Conservation (phyloP, 2,329 filamentous ascomycete species). For the Alternaria triticimaculans region DNA sequence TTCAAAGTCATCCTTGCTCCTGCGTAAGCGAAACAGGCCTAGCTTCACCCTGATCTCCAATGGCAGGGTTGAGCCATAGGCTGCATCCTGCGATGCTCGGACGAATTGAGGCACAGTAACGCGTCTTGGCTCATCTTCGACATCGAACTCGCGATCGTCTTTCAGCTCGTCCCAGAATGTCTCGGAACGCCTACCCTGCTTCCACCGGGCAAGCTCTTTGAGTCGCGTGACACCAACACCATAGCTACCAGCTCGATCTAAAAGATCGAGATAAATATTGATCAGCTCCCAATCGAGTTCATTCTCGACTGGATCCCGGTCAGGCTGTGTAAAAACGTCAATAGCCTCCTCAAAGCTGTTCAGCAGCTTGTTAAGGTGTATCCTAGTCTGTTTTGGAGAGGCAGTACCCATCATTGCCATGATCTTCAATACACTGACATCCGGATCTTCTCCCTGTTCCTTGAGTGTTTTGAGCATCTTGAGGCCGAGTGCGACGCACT, state of each 20-base stretch:
- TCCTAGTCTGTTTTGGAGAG: constrained; percentile 53
- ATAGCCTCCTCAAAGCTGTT: constrained; percentile 62
- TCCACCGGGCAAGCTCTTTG: constrained; percentile 78
- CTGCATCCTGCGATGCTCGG: constrained; percentile 59
- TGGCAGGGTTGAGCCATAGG: constrained; percentile 78
- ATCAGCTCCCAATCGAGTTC: constrained; percentile 78
- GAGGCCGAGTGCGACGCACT: constrained; percentile 53
- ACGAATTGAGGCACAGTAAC: constrained; percentile 66
- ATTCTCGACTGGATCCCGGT: constrained; percentile 52
- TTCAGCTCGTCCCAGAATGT: constrained; percentile 75
- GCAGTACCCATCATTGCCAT: constrained; percentile 65
- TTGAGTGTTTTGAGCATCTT: constrained; percentile 61
- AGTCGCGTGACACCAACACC: constrained; percentile 71
- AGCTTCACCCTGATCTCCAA: constrained; percentile 84
- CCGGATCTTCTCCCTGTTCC: constrained; percentile 46
- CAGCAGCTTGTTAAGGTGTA: constrained; percentile 56
- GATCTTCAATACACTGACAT: constrained; percentile 61
- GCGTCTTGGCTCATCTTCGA: constrained; percentile 71
- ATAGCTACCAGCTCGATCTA: constrained; percentile 69
- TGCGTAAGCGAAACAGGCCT: constrained; percentile 78
- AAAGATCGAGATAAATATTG: constrained; percentile 83
- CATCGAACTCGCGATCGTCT: constrained; percentile 91
- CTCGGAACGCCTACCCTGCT: constrained; percentile 77
- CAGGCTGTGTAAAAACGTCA: constrained; percentile 52
- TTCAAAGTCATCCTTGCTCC: constrained; percentile 64